Evolutionary conservation across 2,329 filamentous ascomycete genomes (phyloP), one percentile per base, ranked within the genome.

Genomic region (Stachybotrys chlorohalonatus): DNA sequence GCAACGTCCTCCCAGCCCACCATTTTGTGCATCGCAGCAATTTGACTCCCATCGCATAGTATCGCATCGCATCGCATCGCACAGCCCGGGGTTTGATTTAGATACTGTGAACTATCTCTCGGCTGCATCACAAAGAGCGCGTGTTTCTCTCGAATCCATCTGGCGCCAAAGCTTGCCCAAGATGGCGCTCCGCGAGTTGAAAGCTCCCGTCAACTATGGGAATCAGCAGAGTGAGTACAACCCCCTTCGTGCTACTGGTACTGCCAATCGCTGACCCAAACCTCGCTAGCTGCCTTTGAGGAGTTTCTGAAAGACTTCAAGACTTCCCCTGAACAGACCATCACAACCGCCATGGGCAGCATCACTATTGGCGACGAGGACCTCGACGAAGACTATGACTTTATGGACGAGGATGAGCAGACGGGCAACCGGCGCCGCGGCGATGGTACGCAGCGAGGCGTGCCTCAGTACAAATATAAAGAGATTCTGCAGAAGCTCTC

Each of bases 261-360:
- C 13, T 9, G 36, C 13, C 36, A 13, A 53, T 55, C 17, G 39
- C 42, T 52, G 36, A 42, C 36, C 13, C 36, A 13, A 42, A 42
- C 8, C 8, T 42, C 8, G 54, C 49, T 63, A 93, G 89, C 72
- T 63, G 87, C 87, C 52, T 94, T 99, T 71, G 86, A 95, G 73
- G 85, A 88, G 66, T 99, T 99, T 69, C 78, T 99, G 59, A 78
- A 81, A 64, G 84, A 85, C 59, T 99, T 95, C 84, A 97, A 99
- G 76, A 86, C 86, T 54, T 85, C 79, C 66, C 87, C 76, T 55
- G 83, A 79, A 70, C 81, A 79, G 56, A 82, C 86, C 56, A 84
- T 95, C 61, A 85, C 89, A 46, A 86, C 92, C 68, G 91, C 91
- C 49, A 81, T 99, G 51, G 85, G 90, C 62, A 85, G 87, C 61